phyloP scores from a whole-genome alignment of 2,329 filamentous ascomycete species.

The Talaromyces funiculosus region DNA sequence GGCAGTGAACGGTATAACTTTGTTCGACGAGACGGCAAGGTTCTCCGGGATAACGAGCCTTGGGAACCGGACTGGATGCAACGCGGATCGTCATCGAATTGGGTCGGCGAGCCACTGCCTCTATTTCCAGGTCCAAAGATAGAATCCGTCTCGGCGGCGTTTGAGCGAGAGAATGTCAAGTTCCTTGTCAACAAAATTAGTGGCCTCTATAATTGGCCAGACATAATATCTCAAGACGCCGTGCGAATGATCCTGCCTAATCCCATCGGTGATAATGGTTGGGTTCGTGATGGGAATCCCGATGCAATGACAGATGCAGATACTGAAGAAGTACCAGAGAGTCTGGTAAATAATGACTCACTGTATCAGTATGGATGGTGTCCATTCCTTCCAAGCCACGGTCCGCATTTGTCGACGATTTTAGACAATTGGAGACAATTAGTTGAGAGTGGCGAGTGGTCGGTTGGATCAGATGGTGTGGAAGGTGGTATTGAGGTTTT shows the following conservation, averaged over 20 bases:
- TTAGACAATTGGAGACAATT: constrained; percentile 22
- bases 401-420: constrained; percentile 21
- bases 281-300: neutral
- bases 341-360: neutral
- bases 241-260: neutral
- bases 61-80: neutral
- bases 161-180: neutral
- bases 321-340: neutral
- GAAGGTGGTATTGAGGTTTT: constrained; percentile 27
- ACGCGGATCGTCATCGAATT: neutral
- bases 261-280: neutral
- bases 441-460: constrained; percentile 24
- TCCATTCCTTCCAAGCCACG: constrained; percentile 3
- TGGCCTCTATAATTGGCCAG: neutral
- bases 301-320: neutral
- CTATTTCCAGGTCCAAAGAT: neutral
- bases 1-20: neutral
- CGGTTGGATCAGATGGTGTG: constrained; percentile 22
- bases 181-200: neutral
- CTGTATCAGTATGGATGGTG: neutral
- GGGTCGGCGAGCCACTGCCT: neutral
- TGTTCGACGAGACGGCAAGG: neutral
- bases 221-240: neutral
- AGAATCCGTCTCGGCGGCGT: neutral
- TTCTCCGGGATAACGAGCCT: neutral